phyloP scores from a whole-genome alignment of 2,329 filamentous ascomycete genomes.

The Domatiomyces catenatus region DNA sequence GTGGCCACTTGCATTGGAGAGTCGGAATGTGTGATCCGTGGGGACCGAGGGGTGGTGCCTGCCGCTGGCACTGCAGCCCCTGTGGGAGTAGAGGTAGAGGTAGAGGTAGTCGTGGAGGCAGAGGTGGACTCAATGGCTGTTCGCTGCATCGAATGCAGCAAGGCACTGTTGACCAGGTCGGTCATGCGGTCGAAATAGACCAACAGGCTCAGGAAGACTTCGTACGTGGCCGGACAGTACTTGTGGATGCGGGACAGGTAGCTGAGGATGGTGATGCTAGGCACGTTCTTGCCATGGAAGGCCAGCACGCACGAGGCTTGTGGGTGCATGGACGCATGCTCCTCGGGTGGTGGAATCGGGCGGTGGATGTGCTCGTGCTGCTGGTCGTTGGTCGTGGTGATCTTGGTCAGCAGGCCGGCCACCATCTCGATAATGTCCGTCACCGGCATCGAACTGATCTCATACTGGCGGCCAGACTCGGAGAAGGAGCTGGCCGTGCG shows the following conservation, averaged over 20 bases:
- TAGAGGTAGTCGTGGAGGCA: neutral
- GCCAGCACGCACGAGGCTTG: conserved; percentile 66
- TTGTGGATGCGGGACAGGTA: conserved; percentile 94
- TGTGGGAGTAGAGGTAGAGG: neutral
- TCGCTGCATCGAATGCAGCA: conserved; percentile 30
- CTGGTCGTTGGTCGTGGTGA: conserved; percentile 87
- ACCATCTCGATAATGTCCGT: conserved; percentile 98
- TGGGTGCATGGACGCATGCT: conserved; percentile 42
- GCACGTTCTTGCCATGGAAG: conserved; percentile 96
- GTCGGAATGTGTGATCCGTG: neutral
- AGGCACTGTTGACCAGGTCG: conserved; percentile 74
- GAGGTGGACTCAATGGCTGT: neutral
- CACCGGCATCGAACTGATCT: conserved; percentile 96
- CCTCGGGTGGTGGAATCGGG: conserved; percentile 47
- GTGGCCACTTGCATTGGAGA: neutral
- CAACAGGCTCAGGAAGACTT: conserved; percentile 86
- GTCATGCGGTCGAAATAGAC: conserved; percentile 99
- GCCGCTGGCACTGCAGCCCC: too few relatives aligned
- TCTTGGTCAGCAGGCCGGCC: conserved; percentile 86
- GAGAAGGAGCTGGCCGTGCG: conserved; percentile 30
- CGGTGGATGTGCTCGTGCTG: conserved; percentile 86
- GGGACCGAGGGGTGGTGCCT: neutral
- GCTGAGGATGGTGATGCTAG: conserved; percentile 89
- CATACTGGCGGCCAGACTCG: conserved; percentile 52
- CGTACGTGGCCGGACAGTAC: conserved; percentile 96